Conservation (phyloP, 805 yeast genomes). For the Candida jianshihensis region DNA sequence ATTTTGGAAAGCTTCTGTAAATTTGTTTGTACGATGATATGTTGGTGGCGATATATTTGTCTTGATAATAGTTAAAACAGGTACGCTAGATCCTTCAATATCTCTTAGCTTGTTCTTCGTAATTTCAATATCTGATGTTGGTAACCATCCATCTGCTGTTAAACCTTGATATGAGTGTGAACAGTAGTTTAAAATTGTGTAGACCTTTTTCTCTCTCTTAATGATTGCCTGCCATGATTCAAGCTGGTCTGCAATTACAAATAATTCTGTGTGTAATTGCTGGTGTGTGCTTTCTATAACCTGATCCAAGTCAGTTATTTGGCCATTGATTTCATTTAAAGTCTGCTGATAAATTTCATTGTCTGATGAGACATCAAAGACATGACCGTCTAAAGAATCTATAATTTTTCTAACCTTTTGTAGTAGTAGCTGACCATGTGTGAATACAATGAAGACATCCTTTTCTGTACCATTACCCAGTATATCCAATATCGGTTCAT, state of each 20-base stretch:
- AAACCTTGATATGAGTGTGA: conserved; percentile 81
- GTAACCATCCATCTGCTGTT: conserved; percentile 96
- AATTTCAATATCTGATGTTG: conserved; percentile 63
- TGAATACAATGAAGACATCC: conserved; percentile 79
- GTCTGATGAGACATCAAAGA: conserved; percentile 48
- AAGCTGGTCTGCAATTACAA: conserved; percentile 68
- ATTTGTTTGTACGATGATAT: conserved; percentile 87
- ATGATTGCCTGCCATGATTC: conserved; percentile 65
- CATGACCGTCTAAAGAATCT: conserved; percentile 82
- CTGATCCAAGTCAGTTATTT: conserved; percentile 41
- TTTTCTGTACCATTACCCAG: conserved; percentile 56
- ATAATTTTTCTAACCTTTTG: conserved; percentile 74
- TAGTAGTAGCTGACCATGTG: conserved; percentile 78
- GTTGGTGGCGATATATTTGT: conserved; percentile 93
- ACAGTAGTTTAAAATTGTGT: conserved; percentile 71
- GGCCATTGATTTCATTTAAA: conserved; percentile 13
- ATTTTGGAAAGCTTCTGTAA: conserved; percentile 86
- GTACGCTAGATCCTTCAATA: conserved; percentile 27
- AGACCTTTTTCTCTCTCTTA: conserved; percentile 78
- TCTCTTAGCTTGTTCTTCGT: conserved; percentile 63
- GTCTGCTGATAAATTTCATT: conserved; percentile 29
- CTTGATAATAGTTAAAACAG: conserved; percentile 48
- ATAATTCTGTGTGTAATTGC: conserved; percentile 70
- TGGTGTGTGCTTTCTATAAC: conserved; percentile 59
- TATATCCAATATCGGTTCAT: conserved; percentile 59